These are phyloP conservation scores for Claviceps monticola DNA, from an alignment of 2,329 filamentous ascomycete genomes.

Conservation along the genomic window DNA sequence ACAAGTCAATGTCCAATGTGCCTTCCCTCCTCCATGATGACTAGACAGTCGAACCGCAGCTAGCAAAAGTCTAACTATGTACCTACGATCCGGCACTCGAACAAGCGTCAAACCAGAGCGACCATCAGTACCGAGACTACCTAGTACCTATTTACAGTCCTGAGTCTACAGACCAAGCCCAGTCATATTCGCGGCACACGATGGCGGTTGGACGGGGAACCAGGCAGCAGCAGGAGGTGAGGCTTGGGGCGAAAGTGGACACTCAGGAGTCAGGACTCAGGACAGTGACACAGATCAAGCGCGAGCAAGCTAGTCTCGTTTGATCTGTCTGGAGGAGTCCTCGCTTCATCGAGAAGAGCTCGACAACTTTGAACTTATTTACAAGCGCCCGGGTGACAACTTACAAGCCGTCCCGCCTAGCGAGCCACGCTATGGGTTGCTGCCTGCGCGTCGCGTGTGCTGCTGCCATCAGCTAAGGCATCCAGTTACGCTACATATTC, in stretches of 20 bases:
- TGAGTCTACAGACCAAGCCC: too few relatives aligned
- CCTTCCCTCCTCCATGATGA: background rate
- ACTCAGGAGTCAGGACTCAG: background rate
- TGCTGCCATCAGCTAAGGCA: too few relatives aligned
- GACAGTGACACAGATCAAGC: background rate
- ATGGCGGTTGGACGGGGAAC: background rate
- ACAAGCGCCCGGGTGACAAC: too few relatives aligned
- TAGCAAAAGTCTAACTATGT: background rate
- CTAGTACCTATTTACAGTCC: too few relatives aligned
- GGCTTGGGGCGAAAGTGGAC: background rate
- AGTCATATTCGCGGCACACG: background rate
- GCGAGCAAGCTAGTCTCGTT: background rate
- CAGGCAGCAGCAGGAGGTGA: background rate
- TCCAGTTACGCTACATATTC: too few relatives aligned
- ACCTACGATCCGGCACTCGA: background rate
- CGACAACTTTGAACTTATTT: too few relatives aligned
- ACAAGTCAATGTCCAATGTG: too few relatives aligned
- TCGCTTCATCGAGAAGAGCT: too few relatives aligned
- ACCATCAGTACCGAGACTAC: background rate
- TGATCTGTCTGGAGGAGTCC: background rate
- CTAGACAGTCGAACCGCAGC: background rate
- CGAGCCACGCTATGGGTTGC: too few relatives aligned
- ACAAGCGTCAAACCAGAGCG: background rate
- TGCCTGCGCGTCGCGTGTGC: too few relatives aligned
- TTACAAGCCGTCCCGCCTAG: too few relatives aligned